Evolutionary conservation across 768 basidiomycete species (phyloP).

Genomic region (Paxillus involutus): DNA sequence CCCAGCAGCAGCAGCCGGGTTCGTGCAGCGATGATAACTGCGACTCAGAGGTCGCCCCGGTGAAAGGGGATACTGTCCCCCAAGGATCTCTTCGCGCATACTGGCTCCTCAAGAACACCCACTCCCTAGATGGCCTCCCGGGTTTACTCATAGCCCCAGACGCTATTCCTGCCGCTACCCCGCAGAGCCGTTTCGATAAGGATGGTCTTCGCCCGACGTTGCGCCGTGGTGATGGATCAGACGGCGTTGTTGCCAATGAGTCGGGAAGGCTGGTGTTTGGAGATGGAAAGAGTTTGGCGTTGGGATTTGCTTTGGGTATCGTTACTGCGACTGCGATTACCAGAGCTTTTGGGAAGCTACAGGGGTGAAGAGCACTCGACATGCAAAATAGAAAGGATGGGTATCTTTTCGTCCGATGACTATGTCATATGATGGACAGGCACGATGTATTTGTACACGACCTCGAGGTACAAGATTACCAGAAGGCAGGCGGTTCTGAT

Average conservation of each 20-base stretch:
- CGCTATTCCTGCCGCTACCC: slow-evolving; percentile 6
- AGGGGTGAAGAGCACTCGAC: background rate
- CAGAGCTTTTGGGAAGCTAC: slow-evolving; percentile 6
- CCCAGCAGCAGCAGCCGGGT: background rate
- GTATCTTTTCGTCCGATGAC: no score
- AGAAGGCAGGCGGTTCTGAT: no score
- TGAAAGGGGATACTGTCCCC: slow-evolving; percentile 1
- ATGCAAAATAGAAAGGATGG: background rate
- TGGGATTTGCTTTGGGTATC: slow-evolving; percentile 19
- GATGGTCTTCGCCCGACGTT: slow-evolving; percentile 12
- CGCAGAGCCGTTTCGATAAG: slow-evolving; percentile 19
- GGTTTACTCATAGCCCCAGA: slow-evolving; percentile 37
- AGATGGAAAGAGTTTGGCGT: slow-evolving; percentile 10
- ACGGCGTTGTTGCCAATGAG: background rate
- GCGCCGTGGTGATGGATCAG: background rate
- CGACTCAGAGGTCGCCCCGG: slow-evolving; percentile 8
- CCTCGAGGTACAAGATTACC: no score
- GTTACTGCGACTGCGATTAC: slow-evolving; percentile 8
- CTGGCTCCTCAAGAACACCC: slow-evolving; percentile 50
- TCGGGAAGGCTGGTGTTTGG: background rate
- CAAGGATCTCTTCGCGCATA: slow-evolving; percentile 47
- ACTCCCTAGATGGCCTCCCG: slow-evolving; percentile 60
- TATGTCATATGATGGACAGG: no score
- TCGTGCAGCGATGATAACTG: no score
- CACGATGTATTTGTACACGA: no score